Base-by-base conservation (phyloP, 1,284 basidiomycete species). In the Trametes sp. region DNA sequence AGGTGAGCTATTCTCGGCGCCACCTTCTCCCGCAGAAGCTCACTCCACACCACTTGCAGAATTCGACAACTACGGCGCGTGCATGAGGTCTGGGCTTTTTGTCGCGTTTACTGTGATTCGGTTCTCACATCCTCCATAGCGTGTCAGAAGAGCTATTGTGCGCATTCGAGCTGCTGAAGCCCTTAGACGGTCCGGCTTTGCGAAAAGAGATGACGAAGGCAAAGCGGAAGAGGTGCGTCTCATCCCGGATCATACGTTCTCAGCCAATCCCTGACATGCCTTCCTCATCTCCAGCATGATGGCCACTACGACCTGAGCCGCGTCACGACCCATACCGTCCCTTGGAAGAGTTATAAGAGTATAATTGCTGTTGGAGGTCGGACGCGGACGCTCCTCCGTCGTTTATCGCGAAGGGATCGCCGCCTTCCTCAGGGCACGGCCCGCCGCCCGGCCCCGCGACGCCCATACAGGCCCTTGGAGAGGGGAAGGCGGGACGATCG, bases 181-280 rank as follows among this genome's bases (percentile, higher is more conserved):
- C 97, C 7, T 82, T 99, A 69, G 97, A 98, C 73, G 95, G 95
- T 4, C 91, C 95, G 19, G 96, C 96, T 50, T 79, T 98, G 69
- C 94, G 96, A 73, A 99, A 98, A 80, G 97, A 98, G 77, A 98
- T 99, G 96, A 96, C 95, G 33, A 98, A 98, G 81, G 95, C 93
- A 63, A 98, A 97, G 82, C 90, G 96, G 82, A 96, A 97, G 86
- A 97, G 94, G 93, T 94, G 63, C 57, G 76, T 61, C 16, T 9
- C 29, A n/a, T 13, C 26, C 16, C n/a, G 16, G 38, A 31, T 41
- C 29, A 48, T 26, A 16, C 14, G 6, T 23, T 26, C 58, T 35
- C 21, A 38, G 21, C 23, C 11, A 14, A 29, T 51, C 41, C 49
- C 13, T 41, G 60, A 24, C 45, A 8, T 11, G 11, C 16, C 16